These are phyloP conservation scores for Geosmithia morbida DNA, from an alignment of 2,329 filamentous ascomycete genomes.

Conservation along the genomic window DNA sequence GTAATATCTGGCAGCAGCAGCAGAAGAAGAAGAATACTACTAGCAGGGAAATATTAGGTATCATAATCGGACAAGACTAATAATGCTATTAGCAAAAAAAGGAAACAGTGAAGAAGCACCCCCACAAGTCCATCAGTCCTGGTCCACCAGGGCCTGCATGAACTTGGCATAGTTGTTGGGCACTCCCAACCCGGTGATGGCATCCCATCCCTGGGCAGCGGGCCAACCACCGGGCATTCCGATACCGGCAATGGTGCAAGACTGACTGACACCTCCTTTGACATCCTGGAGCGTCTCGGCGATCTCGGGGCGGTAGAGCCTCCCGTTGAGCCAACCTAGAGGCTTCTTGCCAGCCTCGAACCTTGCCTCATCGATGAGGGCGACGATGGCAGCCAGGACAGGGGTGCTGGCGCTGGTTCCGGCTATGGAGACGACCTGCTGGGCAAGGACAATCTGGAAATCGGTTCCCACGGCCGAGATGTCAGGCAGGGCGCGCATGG, in stretches of 20 bases:
- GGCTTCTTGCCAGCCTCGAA: constrained; percentile 29
- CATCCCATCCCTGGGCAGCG: constrained; percentile 28
- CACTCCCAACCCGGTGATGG: constrained; percentile 34
- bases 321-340: constrained; percentile 39
- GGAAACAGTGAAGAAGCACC: no score
- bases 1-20: no score
- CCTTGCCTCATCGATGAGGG: constrained; percentile 38
- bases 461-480: constrained; percentile 41
- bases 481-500: constrained; percentile 34
- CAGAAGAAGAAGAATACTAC: no score
- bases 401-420: constrained; percentile 40
- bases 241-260: constrained; percentile 21
- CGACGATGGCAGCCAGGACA: constrained; percentile 37
- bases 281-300: constrained; percentile 24
- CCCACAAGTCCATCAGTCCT: not conserved
- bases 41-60: not conserved
- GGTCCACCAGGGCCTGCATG: constrained; percentile 15
- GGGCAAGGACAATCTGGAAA: constrained; percentile 25
- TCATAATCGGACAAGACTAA: not conserved
- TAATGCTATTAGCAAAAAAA: not conserved
- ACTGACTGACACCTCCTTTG: constrained; percentile 20
- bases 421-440: constrained; percentile 11
- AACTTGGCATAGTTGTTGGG: constrained; percentile 25
- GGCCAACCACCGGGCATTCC: constrained; percentile 25
- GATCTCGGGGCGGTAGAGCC: constrained; percentile 26